Evolutionary conservation across 1,284 basidiomycete genomes (phyloP).

Genomic region (Meripilus lineatus): DNA sequence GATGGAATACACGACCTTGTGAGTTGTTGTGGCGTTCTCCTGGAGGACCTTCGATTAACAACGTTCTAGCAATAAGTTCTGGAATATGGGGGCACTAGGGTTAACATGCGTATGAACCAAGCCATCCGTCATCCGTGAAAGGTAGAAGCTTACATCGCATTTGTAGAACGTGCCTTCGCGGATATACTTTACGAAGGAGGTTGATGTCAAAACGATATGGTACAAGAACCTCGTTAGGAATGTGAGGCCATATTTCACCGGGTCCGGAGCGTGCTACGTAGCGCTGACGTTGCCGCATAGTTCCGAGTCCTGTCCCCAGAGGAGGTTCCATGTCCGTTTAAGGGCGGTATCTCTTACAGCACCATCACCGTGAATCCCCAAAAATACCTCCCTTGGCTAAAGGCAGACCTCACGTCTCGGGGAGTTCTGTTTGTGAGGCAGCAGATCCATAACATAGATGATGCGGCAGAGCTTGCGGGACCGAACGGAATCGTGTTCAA

Average conservation of each 20-base stretch:
- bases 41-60: background rate
- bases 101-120: constrained; percentile 40
- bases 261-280: background rate
- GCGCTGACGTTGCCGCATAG: constrained; percentile 21
- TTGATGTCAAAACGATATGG: constrained; percentile 36
- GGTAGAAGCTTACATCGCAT: background rate
- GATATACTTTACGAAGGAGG: constrained; percentile 32
- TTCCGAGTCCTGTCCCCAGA: constrained; percentile 32
- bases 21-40: constrained; percentile 14
- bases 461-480: constrained; percentile 35
- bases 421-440: constrained; percentile 28
- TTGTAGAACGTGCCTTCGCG: constrained; percentile 39
- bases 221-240: constrained; percentile 46
- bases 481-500: constrained; percentile 39
- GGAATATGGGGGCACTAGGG: constrained; percentile 43
- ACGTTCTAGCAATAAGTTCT: constrained; percentile 39
- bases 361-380: constrained; percentile 46
- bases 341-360: constrained; percentile 36
- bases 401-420: constrained; percentile 31
- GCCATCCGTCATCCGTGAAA: too few species aligned
- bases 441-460: constrained; percentile 32
- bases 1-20: constrained; percentile 45
- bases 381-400: constrained; percentile 45
- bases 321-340: constrained; percentile 31
- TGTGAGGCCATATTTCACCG: constrained; percentile 29